Evolutionary conservation across 441 rosid genomes (phyloP).

Genomic region (Erodium moschatum): DNA sequence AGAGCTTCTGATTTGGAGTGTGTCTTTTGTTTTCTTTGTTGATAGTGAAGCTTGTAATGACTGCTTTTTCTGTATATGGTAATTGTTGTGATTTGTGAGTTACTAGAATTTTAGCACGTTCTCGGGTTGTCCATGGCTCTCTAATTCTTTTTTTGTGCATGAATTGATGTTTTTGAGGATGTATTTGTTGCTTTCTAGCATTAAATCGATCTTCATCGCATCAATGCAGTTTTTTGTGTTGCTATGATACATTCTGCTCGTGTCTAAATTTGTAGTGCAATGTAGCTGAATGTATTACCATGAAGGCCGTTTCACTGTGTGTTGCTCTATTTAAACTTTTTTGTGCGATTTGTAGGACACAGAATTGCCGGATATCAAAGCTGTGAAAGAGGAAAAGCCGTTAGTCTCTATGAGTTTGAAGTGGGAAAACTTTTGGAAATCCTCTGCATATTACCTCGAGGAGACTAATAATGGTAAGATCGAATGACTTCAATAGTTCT

Average conservation of each 20-base stretch:
- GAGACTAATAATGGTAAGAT: neutral
- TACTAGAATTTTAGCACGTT: too few species aligned
- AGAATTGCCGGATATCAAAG: neutral
- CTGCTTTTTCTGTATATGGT: too few species aligned
- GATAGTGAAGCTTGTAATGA: too few species aligned
- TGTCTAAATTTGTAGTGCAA: neutral
- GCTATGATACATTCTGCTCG: neutral
- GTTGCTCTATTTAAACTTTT: neutral
- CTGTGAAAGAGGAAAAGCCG: neutral
- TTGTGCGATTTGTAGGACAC: constrained; percentile 2
- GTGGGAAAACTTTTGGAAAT: constrained; percentile 1
- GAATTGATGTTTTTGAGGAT: neutral
- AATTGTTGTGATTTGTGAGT: too few species aligned
- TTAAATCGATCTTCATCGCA: neutral
- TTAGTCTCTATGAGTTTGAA: constrained; percentile 1
- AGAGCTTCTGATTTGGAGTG: neutral
- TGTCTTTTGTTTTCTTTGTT: neutral
- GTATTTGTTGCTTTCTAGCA: neutral
- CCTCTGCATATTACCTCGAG: constrained; percentile 7
- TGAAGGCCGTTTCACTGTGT: neutral
- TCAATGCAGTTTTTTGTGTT: neutral
- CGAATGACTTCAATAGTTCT: neutral
- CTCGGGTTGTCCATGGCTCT: too few species aligned
- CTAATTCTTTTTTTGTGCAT: too few species aligned
- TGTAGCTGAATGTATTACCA: neutral